A percentile compares a stretch with the other conserved stretches of the same genome.
phyloP scores from a whole-genome alignment of 306 rosid species.

The Glycine soja region DNA sequence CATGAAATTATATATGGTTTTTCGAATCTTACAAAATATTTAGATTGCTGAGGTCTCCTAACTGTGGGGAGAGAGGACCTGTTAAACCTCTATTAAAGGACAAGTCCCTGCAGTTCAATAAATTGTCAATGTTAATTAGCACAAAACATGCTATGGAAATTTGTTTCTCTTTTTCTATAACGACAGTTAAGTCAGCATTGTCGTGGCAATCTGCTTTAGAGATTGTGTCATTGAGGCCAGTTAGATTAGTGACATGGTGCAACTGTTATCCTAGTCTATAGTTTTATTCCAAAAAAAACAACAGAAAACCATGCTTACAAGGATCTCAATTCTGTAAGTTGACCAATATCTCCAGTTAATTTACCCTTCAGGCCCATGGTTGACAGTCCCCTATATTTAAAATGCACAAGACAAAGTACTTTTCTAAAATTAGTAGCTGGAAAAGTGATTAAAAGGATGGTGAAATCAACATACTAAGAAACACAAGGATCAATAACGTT shows the following conservation, averaged over 20 bases:
- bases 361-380: constrained; percentile 75
- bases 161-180: not conserved
- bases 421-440: constrained; percentile 20
- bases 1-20: constrained; percentile 31
- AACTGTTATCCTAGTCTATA: not conserved
- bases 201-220: not conserved
- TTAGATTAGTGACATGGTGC: constrained; percentile 4
- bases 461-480: not conserved
- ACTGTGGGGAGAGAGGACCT: constrained; percentile 59
- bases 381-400: constrained; percentile 68
- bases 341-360: constrained; percentile 73
- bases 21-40: constrained; percentile 75
- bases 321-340: constrained; percentile 68
- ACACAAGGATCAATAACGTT: not conserved
- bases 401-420: not conserved
- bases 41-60: constrained; percentile 66
- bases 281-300: not conserved
- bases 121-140: constrained; percentile 33
- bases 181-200: not conserved
- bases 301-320: constrained; percentile 62
- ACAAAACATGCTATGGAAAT: constrained; percentile 36
- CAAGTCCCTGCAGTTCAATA: constrained; percentile 69
- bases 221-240: not conserved
- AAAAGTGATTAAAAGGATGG: constrained; percentile 4
- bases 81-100: constrained; percentile 68